Base-by-base conservation (phyloP, 192 early-diverging fungal genomes). In the Backusella morwellensis region DNA sequence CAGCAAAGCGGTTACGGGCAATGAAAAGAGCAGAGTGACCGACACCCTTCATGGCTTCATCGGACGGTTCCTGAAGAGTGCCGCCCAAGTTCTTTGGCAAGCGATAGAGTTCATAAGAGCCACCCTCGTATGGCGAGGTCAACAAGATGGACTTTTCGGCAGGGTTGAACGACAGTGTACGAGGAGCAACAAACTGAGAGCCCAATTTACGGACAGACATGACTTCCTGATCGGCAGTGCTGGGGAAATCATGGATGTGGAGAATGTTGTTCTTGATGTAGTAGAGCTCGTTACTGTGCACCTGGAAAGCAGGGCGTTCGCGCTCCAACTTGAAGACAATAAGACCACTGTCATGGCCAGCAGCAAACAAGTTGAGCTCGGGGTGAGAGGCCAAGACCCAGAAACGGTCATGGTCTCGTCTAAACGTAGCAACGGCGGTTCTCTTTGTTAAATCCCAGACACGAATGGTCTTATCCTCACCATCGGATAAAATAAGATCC, bases 271-370 rank as follows among this genome's bases (percentile, higher is more conserved):
- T 96, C 84, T 94, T 94, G 70, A 97, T 88, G 78, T 96, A 98
- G 67, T 94, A 94, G 35, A 98, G 89, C 76, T 86, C 87, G 78
- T 92, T 92, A 41, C 96, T 93, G 81, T 97, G 90, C 15, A 95
- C 89, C 6, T 92, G 88, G 75, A 92, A 92, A 21, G 98, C 97
- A 0, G 97, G 97, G 68, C 98, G 91, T 84, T 99, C 98, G 66
- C 98, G 88, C 84, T 99, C 98, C 35, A 99, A 86, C 82, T 99
- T 99, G 85, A 98, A 99, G 15, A 99, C 98, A 80, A 98, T 95
- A 74, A 99, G 84, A 59, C 98, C 98, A 80, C 92, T 95, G 82
- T 99, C 98, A 80, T 99, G 98, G 66, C 95, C 95, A 26, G 97
- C 97, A 54, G 98, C 98, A 91, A 99, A 99, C 38, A 99, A 81